phyloP scores from a whole-genome alignment of 1,139 yeast genomes.

The Lodderomyces theae region DNA sequence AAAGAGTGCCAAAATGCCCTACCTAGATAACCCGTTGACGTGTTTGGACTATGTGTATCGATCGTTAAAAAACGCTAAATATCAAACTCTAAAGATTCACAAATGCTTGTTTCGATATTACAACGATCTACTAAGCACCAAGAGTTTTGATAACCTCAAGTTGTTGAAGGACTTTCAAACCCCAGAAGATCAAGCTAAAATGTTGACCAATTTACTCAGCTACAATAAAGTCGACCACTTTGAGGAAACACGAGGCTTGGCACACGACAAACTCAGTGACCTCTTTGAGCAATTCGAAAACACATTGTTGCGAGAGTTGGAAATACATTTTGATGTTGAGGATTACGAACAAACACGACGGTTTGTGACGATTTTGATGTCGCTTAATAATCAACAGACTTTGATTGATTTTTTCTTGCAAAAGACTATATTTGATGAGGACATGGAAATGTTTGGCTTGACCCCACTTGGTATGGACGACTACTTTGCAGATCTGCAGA shows the following conservation, averaged over 20 bases:
- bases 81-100: constrained; percentile 43
- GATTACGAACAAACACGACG: constrained; percentile 40
- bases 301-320: constrained; percentile 71
- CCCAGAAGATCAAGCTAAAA: constrained; percentile 49
- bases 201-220: constrained; percentile 38
- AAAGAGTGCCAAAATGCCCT: constrained; percentile 7
- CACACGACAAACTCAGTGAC: constrained; percentile 49
- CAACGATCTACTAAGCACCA: constrained; percentile 44
- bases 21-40: constrained; percentile 30
- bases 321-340: constrained; percentile 51
- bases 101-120: constrained; percentile 44
- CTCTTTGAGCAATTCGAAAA: constrained; percentile 72
- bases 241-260: constrained; percentile 31
- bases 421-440: constrained; percentile 41
- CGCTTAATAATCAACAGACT: constrained; percentile 42
- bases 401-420: constrained; percentile 47
- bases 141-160: constrained; percentile 44
- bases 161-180: constrained; percentile 47
- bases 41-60: constrained; percentile 39
- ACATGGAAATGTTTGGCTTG: constrained; percentile 30
- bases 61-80: constrained; percentile 41
- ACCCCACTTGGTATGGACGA: constrained; percentile 20
- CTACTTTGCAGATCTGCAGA: constrained; percentile 18
- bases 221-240: constrained; percentile 40
- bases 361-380: constrained; percentile 37